phyloP scores from a whole-genome alignment of 768 basidiomycete genomes.

The Suillus americanus region DNA sequence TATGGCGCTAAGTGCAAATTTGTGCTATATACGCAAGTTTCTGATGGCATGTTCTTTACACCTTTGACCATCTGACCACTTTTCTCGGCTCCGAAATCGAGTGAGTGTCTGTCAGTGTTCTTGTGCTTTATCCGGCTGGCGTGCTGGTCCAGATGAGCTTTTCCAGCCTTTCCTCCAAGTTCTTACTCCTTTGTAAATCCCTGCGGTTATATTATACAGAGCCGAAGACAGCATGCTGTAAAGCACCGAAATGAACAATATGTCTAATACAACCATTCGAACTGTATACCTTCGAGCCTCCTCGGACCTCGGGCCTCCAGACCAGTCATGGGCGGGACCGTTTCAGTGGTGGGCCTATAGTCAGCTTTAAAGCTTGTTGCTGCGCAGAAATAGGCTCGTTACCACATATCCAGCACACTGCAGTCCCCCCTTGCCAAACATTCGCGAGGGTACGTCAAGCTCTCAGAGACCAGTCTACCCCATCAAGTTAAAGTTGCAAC shows the following conservation, averaged over 20 bases:
- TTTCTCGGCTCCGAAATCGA: background rate
- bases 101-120: background rate
- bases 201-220: background rate
- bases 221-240: background rate
- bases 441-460: background rate
- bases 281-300: background rate
- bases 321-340: background rate
- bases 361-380: background rate
- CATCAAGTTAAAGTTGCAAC: background rate
- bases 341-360: background rate
- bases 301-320: background rate
- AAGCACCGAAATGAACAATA: background rate
- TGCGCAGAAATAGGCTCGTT: background rate
- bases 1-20: background rate
- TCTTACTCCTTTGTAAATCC: background rate
- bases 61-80: background rate
- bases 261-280: background rate
- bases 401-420: background rate
- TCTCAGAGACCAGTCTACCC: background rate
- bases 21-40: background rate
- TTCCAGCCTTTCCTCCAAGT: background rate
- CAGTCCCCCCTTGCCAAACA: background rate
- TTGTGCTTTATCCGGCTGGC: background rate
- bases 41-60: background rate
- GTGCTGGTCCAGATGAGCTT: background rate